phyloP scores from a whole-genome alignment of 1,284 basidiomycete genomes.

The Pseudomicrostroma phylloplanum region DNA sequence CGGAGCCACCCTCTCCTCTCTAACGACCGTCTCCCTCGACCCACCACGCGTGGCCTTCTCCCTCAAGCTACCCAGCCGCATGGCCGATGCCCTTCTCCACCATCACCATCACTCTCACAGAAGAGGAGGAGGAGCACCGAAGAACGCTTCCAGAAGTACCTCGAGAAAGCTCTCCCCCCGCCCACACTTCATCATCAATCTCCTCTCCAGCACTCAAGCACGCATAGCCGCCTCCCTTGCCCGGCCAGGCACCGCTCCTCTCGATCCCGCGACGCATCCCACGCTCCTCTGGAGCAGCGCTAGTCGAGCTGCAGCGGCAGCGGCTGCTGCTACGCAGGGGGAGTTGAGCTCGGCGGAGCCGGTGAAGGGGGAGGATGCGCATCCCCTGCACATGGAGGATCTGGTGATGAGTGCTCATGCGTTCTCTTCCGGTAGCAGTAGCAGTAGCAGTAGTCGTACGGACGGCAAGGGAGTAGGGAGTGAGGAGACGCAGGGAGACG shows the following conservation, averaged over 20 bases:
- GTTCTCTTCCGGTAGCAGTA: neutral
- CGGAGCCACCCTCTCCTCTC: conserved; percentile 17
- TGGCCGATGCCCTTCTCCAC: conserved; percentile 14
- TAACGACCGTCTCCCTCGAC: conserved; percentile 17
- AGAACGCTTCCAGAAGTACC: neutral
- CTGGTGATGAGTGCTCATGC: neutral
- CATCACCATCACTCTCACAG: neutral
- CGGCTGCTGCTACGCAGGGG: conserved; percentile 5
- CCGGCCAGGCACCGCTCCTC: conserved; percentile 13
- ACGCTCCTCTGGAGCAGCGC: neutral
- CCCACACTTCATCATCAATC: conserved; percentile 18
- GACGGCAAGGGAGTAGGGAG: neutral
- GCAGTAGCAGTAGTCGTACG: too few relatives aligned
- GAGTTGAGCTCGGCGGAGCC: conserved; percentile 3
- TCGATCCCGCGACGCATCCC: neutral
- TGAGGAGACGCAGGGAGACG: neutral
- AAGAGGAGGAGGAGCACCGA: neutral
- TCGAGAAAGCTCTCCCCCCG: neutral
- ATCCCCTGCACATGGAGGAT: conserved; percentile 1
- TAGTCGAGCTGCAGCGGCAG: neutral
- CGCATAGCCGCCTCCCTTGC: conserved; percentile 12
- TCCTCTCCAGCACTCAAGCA: conserved; percentile 14
- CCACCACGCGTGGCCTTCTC: conserved; percentile 16
- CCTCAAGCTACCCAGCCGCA: conserved; percentile 14
- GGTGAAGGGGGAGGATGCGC: conserved; percentile 3